A percentile compares a stretch with the other conserved stretches of the same genome.
These are phyloP conservation scores for Rutstroemia sp. DNA, from an alignment of 2,329 filamentous ascomycete species.

Conservation along the genomic window DNA sequence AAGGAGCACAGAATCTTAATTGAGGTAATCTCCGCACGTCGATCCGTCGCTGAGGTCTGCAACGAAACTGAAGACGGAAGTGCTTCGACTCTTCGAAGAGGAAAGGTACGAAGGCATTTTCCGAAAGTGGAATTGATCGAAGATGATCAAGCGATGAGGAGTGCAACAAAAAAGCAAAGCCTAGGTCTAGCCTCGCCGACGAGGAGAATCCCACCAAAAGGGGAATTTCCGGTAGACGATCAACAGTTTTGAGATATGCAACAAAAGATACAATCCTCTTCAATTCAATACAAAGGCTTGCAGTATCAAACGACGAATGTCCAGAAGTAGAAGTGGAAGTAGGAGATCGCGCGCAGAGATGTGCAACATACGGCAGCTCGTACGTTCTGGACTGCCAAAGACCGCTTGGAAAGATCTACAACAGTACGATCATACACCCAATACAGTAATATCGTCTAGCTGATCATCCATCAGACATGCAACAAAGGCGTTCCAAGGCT, in stretches of 20 bases:
- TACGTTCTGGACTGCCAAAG: background rate
- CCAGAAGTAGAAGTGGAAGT: background rate
- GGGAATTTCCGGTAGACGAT: conserved; percentile 5
- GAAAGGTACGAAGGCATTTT: background rate
- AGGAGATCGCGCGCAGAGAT: conserved; percentile 1
- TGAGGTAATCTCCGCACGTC: background rate
- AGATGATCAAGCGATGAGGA: conserved; percentile 2
- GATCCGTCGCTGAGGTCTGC: background rate
- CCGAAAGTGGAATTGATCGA: background rate
- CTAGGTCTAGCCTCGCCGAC: background rate
- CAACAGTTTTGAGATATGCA: background rate
- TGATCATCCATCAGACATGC: background rate
- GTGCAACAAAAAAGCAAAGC: conserved; percentile 5
- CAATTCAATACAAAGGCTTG: background rate
- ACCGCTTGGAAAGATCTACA: background rate
- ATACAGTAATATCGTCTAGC: background rate
- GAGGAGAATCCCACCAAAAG: background rate
- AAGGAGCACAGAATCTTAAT: background rate
- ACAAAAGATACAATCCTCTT: background rate
- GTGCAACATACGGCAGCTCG: background rate
- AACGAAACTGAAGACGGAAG: background rate
- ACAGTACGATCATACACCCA: background rate
- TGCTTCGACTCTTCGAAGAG: background rate
- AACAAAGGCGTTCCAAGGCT: background rate
- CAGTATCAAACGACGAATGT: background rate